These are phyloP conservation scores for Tricholoma terreum DNA, from an alignment of 768 basidiomycete species.

Conservation along the genomic window DNA sequence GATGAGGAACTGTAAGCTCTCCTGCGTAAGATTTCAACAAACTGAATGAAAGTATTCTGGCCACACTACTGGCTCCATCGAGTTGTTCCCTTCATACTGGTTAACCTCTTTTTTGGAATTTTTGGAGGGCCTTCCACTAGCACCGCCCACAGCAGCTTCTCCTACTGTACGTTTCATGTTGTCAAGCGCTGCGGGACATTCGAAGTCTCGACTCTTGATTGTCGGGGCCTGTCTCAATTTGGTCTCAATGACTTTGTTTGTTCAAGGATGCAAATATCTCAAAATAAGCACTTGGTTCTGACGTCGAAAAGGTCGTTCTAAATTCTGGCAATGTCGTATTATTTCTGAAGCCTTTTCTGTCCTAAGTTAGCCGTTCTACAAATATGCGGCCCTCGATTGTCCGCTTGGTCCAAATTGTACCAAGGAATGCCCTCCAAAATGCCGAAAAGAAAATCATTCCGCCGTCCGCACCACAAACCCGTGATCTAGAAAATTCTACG, in stretches of 20 bases:
- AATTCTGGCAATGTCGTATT: not conserved
- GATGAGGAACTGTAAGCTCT: conserved; percentile 5
- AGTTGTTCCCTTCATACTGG: conserved; percentile 8
- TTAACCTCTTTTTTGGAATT: not conserved
- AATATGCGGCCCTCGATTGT: conserved; percentile 36
- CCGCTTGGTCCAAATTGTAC: conserved; percentile 37
- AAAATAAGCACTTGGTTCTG: too few relatives aligned
- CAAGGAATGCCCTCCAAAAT: conserved; percentile 29
- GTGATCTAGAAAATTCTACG: conserved; percentile 31
- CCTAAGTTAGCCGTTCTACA: not conserved
- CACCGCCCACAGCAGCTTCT: not conserved
- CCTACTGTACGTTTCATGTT: conserved; percentile 16
- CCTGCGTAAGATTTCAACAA: conserved; percentile 24
- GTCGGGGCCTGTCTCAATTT: too few relatives aligned
- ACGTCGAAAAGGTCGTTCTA: not conserved
- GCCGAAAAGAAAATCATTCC: conserved; percentile 28
- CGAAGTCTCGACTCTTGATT: too few relatives aligned
- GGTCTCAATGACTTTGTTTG: too few relatives aligned
- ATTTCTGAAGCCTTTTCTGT: not conserved
- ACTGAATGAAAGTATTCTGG: conserved; percentile 62
- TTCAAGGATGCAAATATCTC: too few relatives aligned
- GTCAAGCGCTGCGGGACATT: too few relatives aligned
- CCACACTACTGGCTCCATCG: conserved; percentile 35
- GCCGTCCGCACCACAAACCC: conserved; percentile 31
- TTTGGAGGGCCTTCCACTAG: conserved; percentile 4